Evolutionary conservation across 331 rosid genomes (phyloP).

Genomic region (Quercus tomentella): DNA sequence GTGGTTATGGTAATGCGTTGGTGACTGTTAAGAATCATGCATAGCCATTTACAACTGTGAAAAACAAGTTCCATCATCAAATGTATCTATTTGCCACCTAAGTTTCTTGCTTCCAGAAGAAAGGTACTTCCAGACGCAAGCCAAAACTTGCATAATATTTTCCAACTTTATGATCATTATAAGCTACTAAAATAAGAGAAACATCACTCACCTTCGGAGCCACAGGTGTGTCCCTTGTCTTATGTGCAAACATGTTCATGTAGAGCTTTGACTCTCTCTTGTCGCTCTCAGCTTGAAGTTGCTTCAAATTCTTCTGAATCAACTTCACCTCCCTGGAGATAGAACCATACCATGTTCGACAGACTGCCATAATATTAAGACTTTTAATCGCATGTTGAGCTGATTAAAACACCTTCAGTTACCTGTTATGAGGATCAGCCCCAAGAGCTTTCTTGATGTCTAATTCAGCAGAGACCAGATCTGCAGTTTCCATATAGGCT

Average conservation of each 20-base stretch:
- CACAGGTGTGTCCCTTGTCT: slow-evolving; percentile 10
- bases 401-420: not conserved
- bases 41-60: not conserved
- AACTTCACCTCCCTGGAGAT: slow-evolving; percentile 52
- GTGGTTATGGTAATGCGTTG: not conserved
- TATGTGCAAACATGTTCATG: slow-evolving; percentile 44
- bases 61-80: not conserved
- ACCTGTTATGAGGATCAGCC: slow-evolving; percentile 65
- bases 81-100: not conserved
- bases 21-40: not conserved
- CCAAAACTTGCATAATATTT: not conserved
- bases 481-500: slow-evolving; percentile 49
- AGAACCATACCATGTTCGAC: not conserved
- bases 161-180: not conserved
- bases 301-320: slow-evolving; percentile 57
- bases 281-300: slow-evolving; percentile 50
- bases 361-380: not conserved
- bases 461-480: slow-evolving; percentile 47
- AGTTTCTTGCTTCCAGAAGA: not conserved
- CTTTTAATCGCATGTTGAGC: not conserved
- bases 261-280: slow-evolving; percentile 62
- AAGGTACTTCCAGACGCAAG: not conserved
- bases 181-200: not conserved
- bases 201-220: slow-evolving; percentile 41
- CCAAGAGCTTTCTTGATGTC: slow-evolving; percentile 73